Conservation (phyloP, 495 filamentous ascomycete genomes). For the Penicillium parvum region DNA sequence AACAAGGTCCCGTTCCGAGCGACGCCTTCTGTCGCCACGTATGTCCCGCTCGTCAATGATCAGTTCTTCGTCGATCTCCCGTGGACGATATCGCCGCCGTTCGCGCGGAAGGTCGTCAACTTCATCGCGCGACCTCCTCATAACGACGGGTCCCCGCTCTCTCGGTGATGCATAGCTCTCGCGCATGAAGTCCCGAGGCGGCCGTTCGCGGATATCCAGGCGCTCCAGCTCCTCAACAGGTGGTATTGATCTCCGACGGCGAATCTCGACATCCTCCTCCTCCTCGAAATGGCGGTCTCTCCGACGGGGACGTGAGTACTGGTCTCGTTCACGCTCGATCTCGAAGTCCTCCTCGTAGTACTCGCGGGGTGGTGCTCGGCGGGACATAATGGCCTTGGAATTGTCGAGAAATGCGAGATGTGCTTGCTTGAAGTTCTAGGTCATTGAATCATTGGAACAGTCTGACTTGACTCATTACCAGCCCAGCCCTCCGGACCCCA, state of each 20-base stretch:
- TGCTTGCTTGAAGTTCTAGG: no score
- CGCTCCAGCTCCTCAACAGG: slow-evolving; percentile 32
- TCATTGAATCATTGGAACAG: no score
- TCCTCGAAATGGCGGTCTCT: slow-evolving; percentile 18
- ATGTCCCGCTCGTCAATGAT: slow-evolving; percentile 26
- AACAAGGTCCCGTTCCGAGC: slow-evolving; percentile 23
- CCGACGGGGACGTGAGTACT: slow-evolving; percentile 14
- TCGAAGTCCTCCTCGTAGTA: slow-evolving; percentile 32
- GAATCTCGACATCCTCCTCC: slow-evolving; percentile 22
- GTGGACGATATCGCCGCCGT: slow-evolving; percentile 10
- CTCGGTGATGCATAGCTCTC: slow-evolving; percentile 16
- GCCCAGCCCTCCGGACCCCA: no score
- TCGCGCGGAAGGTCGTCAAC: slow-evolving; percentile 14
- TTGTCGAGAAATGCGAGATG: no score
- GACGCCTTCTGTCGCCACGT: slow-evolving; percentile 12
- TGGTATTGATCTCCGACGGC: slow-evolving; percentile 25
- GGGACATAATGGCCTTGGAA: slow-evolving; percentile 36
- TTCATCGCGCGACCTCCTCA: slow-evolving; percentile 22
- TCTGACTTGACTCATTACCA: no score
- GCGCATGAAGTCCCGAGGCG: slow-evolving; percentile 25
- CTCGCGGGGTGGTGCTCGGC: slow-evolving; percentile 27
- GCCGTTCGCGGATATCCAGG: slow-evolving; percentile 24
- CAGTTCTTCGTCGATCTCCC: slow-evolving; percentile 24
- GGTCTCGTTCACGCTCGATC: slow-evolving; percentile 23
- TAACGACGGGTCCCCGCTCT: slow-evolving; percentile 19